Conservation (phyloP, 2,329 filamentous ascomycete species). For the Byssothecium circinans region DNA sequence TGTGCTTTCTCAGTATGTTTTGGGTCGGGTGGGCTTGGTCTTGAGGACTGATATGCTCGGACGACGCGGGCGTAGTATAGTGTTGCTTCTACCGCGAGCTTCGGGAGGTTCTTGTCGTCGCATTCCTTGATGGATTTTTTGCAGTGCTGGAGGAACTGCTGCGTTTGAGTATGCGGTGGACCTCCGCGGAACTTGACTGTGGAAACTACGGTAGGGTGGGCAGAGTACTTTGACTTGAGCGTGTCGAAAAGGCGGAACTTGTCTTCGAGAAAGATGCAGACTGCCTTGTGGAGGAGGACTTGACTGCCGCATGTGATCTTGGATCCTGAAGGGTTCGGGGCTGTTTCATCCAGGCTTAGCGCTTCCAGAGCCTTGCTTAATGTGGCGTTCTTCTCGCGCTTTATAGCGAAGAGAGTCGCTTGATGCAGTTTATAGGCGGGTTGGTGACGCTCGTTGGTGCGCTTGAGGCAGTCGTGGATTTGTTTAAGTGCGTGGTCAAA, state of each 20-base stretch:
- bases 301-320: slow-evolving; percentile 32
- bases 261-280: slow-evolving; percentile 34
- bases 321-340: slow-evolving; percentile 18
- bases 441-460: slow-evolving; percentile 35
- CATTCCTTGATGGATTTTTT: slow-evolving; percentile 34
- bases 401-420: slow-evolving; percentile 31
- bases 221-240: not conserved
- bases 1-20: slow-evolving; percentile 9
- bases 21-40: slow-evolving; percentile 1
- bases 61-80: slow-evolving; percentile 39
- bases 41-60: slow-evolving; percentile 24
- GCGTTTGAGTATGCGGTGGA: slow-evolving; percentile 7
- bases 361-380: slow-evolving; percentile 20
- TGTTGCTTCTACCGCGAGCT: slow-evolving; percentile 41
- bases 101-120: slow-evolving; percentile 36
- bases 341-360: slow-evolving; percentile 20
- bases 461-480: slow-evolving; percentile 22
- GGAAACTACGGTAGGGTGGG: not conserved
- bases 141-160: slow-evolving; percentile 31
- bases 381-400: slow-evolving; percentile 3
- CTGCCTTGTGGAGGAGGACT: slow-evolving; percentile 32
- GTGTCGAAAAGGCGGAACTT: slow-evolving; percentile 20
- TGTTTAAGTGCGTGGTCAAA: slow-evolving; percentile 16
- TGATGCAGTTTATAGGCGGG: slow-evolving; percentile 45
- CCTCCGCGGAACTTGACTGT: slow-evolving; percentile 16